Conservation (phyloP, 2,329 filamentous ascomycete species). For the Cercospora sp. region DNA sequence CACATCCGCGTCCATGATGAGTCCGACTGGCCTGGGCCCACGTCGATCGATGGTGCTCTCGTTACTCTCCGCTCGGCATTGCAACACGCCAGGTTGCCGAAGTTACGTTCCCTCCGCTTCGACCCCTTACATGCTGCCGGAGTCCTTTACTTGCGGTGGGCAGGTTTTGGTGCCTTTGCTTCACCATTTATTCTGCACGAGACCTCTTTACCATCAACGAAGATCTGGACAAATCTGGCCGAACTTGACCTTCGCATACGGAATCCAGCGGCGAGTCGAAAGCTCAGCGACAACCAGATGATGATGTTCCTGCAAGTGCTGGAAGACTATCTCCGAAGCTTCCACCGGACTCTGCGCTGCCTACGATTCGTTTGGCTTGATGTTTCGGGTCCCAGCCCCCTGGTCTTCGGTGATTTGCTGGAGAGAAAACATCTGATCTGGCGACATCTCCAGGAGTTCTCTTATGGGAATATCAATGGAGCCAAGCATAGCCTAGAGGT, state of each 20-base stretch:
- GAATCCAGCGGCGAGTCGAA: conserved; percentile 26
- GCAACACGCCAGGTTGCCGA: conserved; percentile 26
- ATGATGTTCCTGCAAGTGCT: conserved; percentile 36
- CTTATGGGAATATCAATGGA: conserved; percentile 29
- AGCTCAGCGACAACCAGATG: conserved; percentile 29
- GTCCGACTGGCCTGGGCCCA: conserved; percentile 35
- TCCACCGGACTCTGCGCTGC: conserved; percentile 31
- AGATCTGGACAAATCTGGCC: conserved; percentile 33
- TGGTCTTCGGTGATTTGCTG: conserved; percentile 30
- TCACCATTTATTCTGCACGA: too few species aligned
- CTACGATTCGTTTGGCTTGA: conserved; percentile 39
- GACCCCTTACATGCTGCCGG: conserved; percentile 36
- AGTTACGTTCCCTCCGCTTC: conserved; percentile 30
- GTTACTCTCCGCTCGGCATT: conserved; percentile 34
- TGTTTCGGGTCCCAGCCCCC: conserved; percentile 35
- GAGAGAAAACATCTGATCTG: conserved; percentile 26
- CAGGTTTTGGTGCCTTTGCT: conserved; percentile 32
- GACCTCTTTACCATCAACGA: too few species aligned
- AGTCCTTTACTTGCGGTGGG: conserved; percentile 40
- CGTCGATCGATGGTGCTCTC: conserved; percentile 32
- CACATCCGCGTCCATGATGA: conserved; percentile 33
- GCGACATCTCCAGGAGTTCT: conserved; percentile 30
- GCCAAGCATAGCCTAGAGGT: background rate
- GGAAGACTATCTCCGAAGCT: conserved; percentile 37
- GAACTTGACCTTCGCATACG: conserved; percentile 35